Conservation (phyloP, 2,329 filamentous ascomycete species). For the Colletotrichum simmondsii region DNA sequence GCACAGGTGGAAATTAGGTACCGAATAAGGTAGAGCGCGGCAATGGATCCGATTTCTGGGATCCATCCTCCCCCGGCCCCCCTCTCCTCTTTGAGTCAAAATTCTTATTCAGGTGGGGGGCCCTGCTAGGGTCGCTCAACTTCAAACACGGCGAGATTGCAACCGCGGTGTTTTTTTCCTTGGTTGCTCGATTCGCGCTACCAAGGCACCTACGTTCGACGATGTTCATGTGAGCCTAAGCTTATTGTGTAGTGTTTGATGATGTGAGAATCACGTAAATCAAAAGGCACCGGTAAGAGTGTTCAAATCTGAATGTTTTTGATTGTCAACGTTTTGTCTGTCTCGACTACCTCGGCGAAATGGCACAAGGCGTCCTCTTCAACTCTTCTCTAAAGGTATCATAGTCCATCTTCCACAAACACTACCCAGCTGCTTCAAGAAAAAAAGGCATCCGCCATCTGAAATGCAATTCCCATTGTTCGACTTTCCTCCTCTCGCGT, state of each 20-base stretch:
- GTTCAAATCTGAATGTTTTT: constrained; percentile 2
- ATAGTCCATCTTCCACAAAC: neutral
- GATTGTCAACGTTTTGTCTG: neutral
- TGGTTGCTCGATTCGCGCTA: neutral
- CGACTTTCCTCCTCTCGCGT: neutral
- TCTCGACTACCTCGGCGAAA: constrained; percentile 2
- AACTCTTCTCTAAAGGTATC: constrained; percentile 11
- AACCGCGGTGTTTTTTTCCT: neutral
- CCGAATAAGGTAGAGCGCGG: constrained; percentile 20
- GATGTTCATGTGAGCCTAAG: neutral
- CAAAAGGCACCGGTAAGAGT: neutral
- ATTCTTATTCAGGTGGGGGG: neutral
- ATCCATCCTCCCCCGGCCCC: neutral
- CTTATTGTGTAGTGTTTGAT: neutral
- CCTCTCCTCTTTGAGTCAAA: constrained; percentile 1
- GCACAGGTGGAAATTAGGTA: constrained; percentile 26
- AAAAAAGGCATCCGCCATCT: neutral
- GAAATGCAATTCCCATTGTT: constrained; percentile 12
- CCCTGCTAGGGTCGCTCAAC: constrained; percentile 10
- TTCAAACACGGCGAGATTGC: constrained; percentile 22
- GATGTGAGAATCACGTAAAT: neutral
- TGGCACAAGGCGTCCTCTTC: neutral
- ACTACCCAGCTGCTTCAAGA: neutral
- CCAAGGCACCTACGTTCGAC: neutral
- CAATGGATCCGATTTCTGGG: neutral